Evolutionary conservation across 106 monocot genomes (phyloP), one percentile per base, ranked within the genome.

Genomic region (Acanthochlamys bracteata): DNA sequence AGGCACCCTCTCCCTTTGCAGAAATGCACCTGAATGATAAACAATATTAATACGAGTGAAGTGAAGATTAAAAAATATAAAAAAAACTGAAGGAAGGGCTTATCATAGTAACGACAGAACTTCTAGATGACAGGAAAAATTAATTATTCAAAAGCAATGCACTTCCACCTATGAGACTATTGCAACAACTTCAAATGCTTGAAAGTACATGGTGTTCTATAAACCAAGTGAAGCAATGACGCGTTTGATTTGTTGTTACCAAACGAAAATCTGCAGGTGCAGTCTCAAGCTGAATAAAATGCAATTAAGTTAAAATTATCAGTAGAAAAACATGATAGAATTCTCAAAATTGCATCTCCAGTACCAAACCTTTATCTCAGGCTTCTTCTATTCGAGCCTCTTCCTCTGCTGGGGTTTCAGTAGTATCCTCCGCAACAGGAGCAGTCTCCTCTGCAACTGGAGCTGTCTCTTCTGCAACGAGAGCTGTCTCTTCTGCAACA

Each of bases 251-350:
- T 68, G 95, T 87, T 59, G 95, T 95, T 64, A 90, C 90, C 73
- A 95, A 95, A 75, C 95, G 90, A 56, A 90, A 95, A 87, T 95
- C 95, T 21, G 95, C 90, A 17, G 90, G 95, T 60, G 95, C 95
- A 25, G 95, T 95, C 71, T 95, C 90, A 72, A 95, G 54, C 95
- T 95, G 73, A 61, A 70, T 47, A 53, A 19, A 16, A 39, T 59
- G 0, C 43, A 45, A 41, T 24, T 46, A 21, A 20, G 8, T 63
- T 3, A 16, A 45, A 42, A 39, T 62, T 33, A 33, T 16, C 11
- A 11, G 16, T 6, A 24, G 33, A 59, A 59, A 24, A n/a, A 26
- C 7, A 12, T 59, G 22, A 12, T 57, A 24, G 17, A 6, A 25
- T 16, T 26, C 33, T 59, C 6, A 25, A 59, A 59, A 59, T 25